Evolutionary conservation across 2,329 filamentous ascomycete genomes (phyloP).

Genomic region (Hypomyces rosellus): DNA sequence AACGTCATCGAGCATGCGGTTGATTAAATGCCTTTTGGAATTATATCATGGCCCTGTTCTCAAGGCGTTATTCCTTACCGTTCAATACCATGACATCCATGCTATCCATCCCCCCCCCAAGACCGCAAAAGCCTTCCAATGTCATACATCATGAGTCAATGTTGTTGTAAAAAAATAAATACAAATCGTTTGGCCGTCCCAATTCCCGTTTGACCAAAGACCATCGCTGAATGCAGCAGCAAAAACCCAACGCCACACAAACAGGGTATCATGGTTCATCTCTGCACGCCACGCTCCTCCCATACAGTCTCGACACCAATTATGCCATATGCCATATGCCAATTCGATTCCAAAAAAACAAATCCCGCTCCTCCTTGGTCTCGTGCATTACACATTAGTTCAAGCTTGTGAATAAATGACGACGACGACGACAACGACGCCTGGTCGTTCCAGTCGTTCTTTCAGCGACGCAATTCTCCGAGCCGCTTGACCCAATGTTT

Average conservation of each 20-base stretch:
- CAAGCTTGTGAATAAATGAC: neutral
- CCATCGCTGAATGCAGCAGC: conserved; percentile 12
- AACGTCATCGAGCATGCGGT: too few species aligned
- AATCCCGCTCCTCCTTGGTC: neutral
- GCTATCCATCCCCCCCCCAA: too few species aligned
- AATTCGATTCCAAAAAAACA: conserved; percentile 4
- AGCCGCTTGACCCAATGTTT: conserved; percentile 51
- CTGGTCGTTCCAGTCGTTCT: neutral
- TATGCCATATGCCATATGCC: neutral
- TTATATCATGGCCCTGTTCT: too few species aligned
- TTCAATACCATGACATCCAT: too few species aligned
- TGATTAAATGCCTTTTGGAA: too few species aligned
- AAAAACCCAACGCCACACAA: conserved; percentile 16
- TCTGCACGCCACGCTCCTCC: conserved; percentile 8
- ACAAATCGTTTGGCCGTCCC: too few species aligned
- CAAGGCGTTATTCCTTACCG: too few species aligned
- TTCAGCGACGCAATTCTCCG: conserved; percentile 34
- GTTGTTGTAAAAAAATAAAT: too few species aligned
- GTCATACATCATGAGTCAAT: too few species aligned
- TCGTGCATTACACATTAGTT: neutral
- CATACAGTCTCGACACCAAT: conserved; percentile 9
- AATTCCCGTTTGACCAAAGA: conserved; percentile 1
- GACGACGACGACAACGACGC: neutral
- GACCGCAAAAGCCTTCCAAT: too few species aligned
- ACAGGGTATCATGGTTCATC: conserved; percentile 19